phyloP scores from a whole-genome alignment of 2,329 filamentous ascomycete species.

The Colletotrichum spaethianum region DNA sequence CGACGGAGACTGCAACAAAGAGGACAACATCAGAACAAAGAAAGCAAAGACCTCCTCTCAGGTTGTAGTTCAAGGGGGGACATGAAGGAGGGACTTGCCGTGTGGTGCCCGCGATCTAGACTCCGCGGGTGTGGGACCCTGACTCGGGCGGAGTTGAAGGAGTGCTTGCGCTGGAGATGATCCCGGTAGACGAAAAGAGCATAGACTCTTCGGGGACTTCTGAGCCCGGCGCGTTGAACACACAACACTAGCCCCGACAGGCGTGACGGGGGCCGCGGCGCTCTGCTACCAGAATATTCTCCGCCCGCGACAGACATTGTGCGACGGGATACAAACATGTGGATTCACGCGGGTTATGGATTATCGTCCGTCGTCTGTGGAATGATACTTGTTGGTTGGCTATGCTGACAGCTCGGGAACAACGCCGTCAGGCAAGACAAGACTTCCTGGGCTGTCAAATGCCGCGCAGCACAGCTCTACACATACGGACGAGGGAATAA shows the following conservation, averaged over 20 bases:
- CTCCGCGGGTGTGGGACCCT: constrained; percentile 38
- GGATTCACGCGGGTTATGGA: constrained; percentile 29
- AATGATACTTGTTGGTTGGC: not conserved
- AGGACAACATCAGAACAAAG: constrained; percentile 30
- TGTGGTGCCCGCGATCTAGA: constrained; percentile 41
- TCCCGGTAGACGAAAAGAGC: constrained; percentile 37
- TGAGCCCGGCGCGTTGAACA: constrained; percentile 36
- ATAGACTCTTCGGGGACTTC: constrained; percentile 40
- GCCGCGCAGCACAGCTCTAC: not conserved
- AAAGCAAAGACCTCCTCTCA: constrained; percentile 15
- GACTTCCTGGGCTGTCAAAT: not conserved
- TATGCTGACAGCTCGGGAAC: not conserved
- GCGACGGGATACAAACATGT: constrained; percentile 27
- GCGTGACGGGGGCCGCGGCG: constrained; percentile 28
- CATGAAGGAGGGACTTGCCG: constrained; percentile 33
- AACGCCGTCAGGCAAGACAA: not conserved
- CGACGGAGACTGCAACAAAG: constrained; percentile 2
- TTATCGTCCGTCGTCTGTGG: constrained; percentile 4
- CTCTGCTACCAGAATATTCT: constrained; percentile 41
- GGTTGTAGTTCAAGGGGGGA: constrained; percentile 22
- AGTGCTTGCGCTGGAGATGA: constrained; percentile 37
- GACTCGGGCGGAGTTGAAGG: constrained; percentile 39
- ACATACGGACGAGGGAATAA: not conserved
- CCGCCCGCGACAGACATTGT: constrained; percentile 41
- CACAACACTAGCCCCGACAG: constrained; percentile 34